Conservation (phyloP, 768 basidiomycete species). For the Hortiboletus flavorubellus region DNA sequence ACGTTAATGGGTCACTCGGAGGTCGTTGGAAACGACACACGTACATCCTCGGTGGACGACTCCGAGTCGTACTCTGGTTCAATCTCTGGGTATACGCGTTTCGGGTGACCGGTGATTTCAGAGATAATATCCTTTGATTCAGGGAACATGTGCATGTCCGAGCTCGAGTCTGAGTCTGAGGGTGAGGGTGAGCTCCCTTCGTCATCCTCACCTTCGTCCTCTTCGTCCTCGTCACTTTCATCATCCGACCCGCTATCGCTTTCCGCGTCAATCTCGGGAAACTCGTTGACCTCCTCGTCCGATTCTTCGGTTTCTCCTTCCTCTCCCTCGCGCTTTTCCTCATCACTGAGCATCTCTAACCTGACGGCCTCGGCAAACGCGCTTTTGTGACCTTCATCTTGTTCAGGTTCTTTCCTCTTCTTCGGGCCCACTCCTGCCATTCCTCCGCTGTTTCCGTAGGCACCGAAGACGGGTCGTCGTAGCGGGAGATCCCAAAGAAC, state of each 20-base stretch:
- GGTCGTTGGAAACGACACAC: constrained; percentile 27
- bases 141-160: constrained; percentile 56
- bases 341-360: constrained; percentile 74
- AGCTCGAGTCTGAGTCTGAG: constrained; percentile 34
- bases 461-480: not conserved
- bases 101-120: constrained; percentile 79
- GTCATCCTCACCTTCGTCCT: constrained; percentile 35
- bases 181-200: constrained; percentile 36
- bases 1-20: not conserved
- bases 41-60: constrained; percentile 87
- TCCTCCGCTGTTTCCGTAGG: constrained; percentile 33
- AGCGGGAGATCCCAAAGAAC: not conserved
- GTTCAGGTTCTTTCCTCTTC: constrained; percentile 58
- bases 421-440: constrained; percentile 37
- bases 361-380: constrained; percentile 41
- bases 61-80: constrained; percentile 90
- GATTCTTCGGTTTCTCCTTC: constrained; percentile 38
- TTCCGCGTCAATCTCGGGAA: constrained; percentile 61
- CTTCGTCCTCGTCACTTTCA: constrained; percentile 34
- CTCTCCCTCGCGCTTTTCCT: constrained; percentile 45
- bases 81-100: constrained; percentile 83
- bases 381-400: constrained; percentile 34
- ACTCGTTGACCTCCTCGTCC: constrained; percentile 65
- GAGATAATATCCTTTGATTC: constrained; percentile 69
- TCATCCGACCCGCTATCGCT: constrained; percentile 40